Conservation (phyloP, 2,329 filamentous ascomycete genomes). For the Mycosphaerelloides madeirae region DNA sequence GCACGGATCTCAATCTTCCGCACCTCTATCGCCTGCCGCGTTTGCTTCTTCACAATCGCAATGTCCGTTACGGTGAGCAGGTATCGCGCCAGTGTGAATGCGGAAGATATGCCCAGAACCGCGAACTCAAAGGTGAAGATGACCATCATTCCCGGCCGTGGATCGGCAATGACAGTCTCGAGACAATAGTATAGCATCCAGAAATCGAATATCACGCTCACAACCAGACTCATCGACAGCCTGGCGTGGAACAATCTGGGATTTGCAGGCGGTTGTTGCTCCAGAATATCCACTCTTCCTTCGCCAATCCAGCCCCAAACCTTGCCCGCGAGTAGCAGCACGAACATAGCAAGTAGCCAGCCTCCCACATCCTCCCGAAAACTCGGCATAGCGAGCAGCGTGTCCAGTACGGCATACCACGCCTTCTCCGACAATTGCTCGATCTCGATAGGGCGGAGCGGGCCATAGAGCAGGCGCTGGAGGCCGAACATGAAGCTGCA, state of each 20-base stretch:
- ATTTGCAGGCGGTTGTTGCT: slow-evolving; percentile 90
- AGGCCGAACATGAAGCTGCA: slow-evolving; percentile 78
- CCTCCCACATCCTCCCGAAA: slow-evolving; percentile 92
- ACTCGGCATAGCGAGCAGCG: slow-evolving; percentile 94
- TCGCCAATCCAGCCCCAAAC: slow-evolving; percentile 99
- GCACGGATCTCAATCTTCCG: slow-evolving; percentile 62
- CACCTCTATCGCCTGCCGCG: slow-evolving; percentile 61
- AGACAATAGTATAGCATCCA: slow-evolving; percentile 78
- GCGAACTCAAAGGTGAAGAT: slow-evolving; percentile 99
- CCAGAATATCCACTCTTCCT: slow-evolving; percentile 85
- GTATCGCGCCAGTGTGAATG: slow-evolving; percentile 76
- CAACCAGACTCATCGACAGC: slow-evolving; percentile 68
- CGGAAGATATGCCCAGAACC: slow-evolving; percentile 72
- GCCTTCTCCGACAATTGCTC: slow-evolving; percentile 96
- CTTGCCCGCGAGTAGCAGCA: slow-evolving; percentile 84
- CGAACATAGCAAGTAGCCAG: slow-evolving; percentile 96
- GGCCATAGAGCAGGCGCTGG: slow-evolving; percentile 85
- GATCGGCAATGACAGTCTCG: slow-evolving; percentile 76
- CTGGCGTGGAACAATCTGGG: slow-evolving; percentile 82
- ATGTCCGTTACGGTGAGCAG: slow-evolving; percentile 72
- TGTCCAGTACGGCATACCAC: slow-evolving; percentile 98
- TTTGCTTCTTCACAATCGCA: slow-evolving; percentile 69
- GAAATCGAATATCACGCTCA: slow-evolving; percentile 75
- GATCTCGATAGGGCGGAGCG: slow-evolving; percentile 85
- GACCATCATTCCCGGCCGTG: slow-evolving; percentile 97